Percentiles rank a stretch among this genome's conserved stretches.
phyloP scores from a whole-genome alignment of 108 stramenopile species.

The Stephanodiscus minutulus region DNA sequence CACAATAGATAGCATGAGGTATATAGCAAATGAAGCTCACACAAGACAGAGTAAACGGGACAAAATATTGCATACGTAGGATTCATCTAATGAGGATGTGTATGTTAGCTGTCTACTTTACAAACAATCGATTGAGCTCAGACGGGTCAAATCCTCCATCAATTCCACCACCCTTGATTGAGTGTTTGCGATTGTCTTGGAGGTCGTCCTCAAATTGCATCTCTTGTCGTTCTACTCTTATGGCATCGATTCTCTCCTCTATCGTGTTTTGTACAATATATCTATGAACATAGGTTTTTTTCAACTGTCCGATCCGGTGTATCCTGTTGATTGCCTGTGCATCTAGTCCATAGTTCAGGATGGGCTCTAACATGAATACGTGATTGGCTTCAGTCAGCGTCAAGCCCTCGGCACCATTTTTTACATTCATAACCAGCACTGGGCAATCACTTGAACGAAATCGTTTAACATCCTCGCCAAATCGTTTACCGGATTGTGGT shows the following conservation, averaged over 20 bases:
- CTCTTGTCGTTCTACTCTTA: constrained; percentile 47
- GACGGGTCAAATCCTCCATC: constrained; percentile 9
- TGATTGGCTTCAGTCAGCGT: constrained; percentile 85
- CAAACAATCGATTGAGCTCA: constrained; percentile 10
- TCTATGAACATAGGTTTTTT: constrained; percentile 72
- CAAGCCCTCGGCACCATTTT: constrained; percentile 83
- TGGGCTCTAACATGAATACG: constrained; percentile 85
- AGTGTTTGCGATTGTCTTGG: constrained; percentile 3
- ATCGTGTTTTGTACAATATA: constrained; percentile 79
- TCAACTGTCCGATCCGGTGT: constrained; percentile 76
- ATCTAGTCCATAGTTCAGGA: constrained; percentile 75
- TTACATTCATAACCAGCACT: constrained; percentile 75
- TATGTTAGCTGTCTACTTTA: not conserved
- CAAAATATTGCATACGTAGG: not conserved
- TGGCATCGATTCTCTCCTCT: constrained; percentile 74
- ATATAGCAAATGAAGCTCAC: not conserved
- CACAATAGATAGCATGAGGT: no score
- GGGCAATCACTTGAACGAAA: constrained; percentile 45
- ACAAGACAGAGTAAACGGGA: not conserved
- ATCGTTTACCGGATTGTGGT: constrained; percentile 33
- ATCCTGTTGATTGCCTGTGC: constrained; percentile 68
- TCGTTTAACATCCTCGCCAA: constrained; percentile 42
- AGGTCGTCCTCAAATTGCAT: constrained; percentile 50
- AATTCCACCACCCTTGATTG: constrained; percentile 14
- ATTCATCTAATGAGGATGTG: not conserved